Evolutionary conservation across 306 rosid species (phyloP), one percentile per base, ranked within the genome.

Genomic region (Sindora glabra): DNA sequence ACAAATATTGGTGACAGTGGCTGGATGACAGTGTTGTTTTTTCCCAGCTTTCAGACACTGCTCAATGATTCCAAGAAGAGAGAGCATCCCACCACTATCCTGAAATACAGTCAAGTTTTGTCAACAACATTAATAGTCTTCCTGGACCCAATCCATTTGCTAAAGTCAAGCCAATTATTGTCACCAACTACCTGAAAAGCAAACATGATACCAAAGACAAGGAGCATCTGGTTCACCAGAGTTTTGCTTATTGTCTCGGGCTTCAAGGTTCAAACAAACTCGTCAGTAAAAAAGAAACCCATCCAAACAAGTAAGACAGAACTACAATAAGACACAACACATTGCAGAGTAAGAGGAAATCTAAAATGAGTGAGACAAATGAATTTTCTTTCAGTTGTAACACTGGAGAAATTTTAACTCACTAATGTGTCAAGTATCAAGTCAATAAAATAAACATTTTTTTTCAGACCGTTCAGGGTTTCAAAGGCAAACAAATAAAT

Each of bases 211-310:
- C 96, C 98, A 36, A 88, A 88, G 71, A 83, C 83, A 56, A 85
- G 88, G 51, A 92, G 95, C 98, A 86, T 88, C 89, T 92, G 94
- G 81, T 92, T 92, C 88, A 92, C 98, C 90, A 92, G 62, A 18
- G 81, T 81, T 84, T 92, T 88, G 85, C 86, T 86, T 77, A 88
- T 77, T 44, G 95, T 86, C 83, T 92, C 96, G 55, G 94, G 98
- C 98, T 92, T 77, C 95, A 88, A 48, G 50, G 62, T 67, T 73
- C 69, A 72, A 69, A 37, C 64, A 62, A 62, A 78, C 70, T 41
- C 39, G 68, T 80, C 78, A 77, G 59, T 19, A 45, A 53, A 73
- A 73, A 62, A 55, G 27, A 65, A 56, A 65, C 19, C 21, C 48
- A 65, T 44, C 45, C 36, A 54, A 65, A n/a, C 38, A 36, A 64